Base-by-base conservation (phyloP, 1,139 yeast species). In the Hemisphaericaspora lyxosophila region DNA sequence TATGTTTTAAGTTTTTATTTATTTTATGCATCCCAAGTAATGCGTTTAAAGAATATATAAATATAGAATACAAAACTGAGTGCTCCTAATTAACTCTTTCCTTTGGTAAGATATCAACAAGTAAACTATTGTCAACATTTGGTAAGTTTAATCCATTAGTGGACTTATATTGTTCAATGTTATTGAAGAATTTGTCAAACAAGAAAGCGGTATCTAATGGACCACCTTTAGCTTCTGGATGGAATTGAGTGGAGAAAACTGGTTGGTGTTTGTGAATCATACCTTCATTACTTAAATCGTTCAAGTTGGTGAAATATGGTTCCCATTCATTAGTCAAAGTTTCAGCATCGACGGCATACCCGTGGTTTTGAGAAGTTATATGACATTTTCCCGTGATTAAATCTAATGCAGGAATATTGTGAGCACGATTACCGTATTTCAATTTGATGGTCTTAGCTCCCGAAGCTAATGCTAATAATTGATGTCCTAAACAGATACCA, bases 221-320 rank as follows among this genome's bases (percentile, higher is more conserved):
- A 52, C 98, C 98, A 51, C 98, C 98, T 71, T 90, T 92, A 44
- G 98, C 98, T 66, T 92, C 98, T 33, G 98, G 98, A 61, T 92
- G 98, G 78, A 92, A 92, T 64, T 92, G 98, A 3, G 96, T 88
- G 22, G 97, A 88, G 68, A 90, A 92, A 41, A 90, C 85, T 36
- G 98, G 98, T 59, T 79, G 83, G 31, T 78, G 60, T 46, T 73
- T 76, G 65, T 92, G 97, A 54, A 82, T 84, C 95, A 92, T 89
- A 53, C 98, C 98, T 69, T 92, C 98, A 62, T 92, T 92, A 39
- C 96, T 86, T 62, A 87, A 83, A 64, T 92, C 98, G 61, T 92
- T 92, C 69, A 92, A 75, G 67, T 92, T 92, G 53, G 92, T 78
- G 62, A 92, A 92, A 62, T 82, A 90, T 20, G 75, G 74, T 55